These are phyloP conservation scores for Ophiorrhiza pumila DNA, from an alignment of 257 asterid genomes.

Conservation along the genomic window DNA sequence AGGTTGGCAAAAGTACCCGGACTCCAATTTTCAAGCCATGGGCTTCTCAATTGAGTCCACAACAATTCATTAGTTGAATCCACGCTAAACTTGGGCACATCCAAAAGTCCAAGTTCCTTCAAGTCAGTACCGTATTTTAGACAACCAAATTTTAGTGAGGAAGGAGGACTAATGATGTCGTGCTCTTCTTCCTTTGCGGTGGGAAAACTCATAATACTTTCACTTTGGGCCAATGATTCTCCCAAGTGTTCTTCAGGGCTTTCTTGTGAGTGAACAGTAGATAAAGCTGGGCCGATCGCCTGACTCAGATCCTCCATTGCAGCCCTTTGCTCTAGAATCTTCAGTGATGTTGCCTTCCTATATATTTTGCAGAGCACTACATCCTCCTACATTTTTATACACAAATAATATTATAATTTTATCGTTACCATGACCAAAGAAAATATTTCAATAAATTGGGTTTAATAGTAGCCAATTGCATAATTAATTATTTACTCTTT, in stretches of 20 bases:
- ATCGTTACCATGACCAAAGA: no score
- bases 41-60: conserved; percentile 13
- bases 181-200: conserved; percentile 7
- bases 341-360: conserved; percentile 65
- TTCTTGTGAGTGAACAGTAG: neutral
- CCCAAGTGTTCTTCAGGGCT: neutral
- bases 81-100: conserved; percentile 12
- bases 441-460: no score
- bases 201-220: neutral
- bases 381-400: conserved; percentile 36
- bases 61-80: neutral
- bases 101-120: neutral
- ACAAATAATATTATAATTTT: no score
- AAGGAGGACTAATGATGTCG: neutral
- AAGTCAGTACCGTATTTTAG: neutral
- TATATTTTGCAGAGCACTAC: conserved; percentile 61
- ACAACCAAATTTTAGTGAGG: neutral
- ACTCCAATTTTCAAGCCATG: conserved; percentile 12
- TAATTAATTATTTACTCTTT: no score
- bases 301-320: conserved; percentile 40
- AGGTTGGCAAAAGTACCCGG: conserved; percentile 9
- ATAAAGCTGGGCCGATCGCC: neutral
- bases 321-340: conserved; percentile 63
- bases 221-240: neutral
- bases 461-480: no score